phyloP scores from a whole-genome alignment of 1,284 basidiomycete species.

The Exobasidium rhododendri region DNA sequence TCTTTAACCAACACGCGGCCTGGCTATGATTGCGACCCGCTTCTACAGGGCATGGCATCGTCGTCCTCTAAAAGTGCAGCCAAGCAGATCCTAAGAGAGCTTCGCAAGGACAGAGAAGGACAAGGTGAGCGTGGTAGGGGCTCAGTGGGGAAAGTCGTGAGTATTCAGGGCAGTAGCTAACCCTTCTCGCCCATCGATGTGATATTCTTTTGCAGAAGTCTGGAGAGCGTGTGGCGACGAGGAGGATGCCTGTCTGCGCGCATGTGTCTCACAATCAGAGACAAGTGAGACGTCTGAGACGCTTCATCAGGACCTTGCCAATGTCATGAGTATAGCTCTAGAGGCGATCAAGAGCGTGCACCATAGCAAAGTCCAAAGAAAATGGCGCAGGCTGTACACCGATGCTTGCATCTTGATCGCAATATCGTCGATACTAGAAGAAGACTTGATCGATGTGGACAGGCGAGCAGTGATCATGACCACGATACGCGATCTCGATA shows the following conservation, averaged over 20 bases:
- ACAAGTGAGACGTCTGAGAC: too few relatives aligned
- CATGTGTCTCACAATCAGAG: too few relatives aligned
- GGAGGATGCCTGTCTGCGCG: background rate
- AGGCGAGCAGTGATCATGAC: background rate
- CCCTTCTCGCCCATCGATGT: too few relatives aligned
- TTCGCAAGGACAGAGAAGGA: background rate
- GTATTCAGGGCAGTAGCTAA: too few relatives aligned
- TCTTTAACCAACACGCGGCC: too few relatives aligned
- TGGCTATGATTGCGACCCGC: too few relatives aligned
- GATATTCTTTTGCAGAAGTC: background rate
- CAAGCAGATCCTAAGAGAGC: background rate
- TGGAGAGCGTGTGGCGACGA: background rate
- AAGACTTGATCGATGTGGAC: background rate
- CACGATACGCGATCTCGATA: constrained; percentile 8
- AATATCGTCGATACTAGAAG: background rate
- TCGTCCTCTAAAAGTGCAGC: background rate
- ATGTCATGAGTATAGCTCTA: background rate
- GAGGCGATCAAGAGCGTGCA: constrained; percentile 5
- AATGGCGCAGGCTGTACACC: constrained; percentile 4
- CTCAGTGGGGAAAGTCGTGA: too few relatives aligned
- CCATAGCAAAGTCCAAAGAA: background rate
- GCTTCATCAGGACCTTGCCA: too few relatives aligned
- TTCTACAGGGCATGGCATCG: background rate
- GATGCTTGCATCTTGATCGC: background rate
- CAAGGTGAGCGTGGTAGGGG: background rate